phyloP scores from a whole-genome alignment of 2,329 filamentous ascomycete genomes.

The Myriosclerotinia scirpicola region DNA sequence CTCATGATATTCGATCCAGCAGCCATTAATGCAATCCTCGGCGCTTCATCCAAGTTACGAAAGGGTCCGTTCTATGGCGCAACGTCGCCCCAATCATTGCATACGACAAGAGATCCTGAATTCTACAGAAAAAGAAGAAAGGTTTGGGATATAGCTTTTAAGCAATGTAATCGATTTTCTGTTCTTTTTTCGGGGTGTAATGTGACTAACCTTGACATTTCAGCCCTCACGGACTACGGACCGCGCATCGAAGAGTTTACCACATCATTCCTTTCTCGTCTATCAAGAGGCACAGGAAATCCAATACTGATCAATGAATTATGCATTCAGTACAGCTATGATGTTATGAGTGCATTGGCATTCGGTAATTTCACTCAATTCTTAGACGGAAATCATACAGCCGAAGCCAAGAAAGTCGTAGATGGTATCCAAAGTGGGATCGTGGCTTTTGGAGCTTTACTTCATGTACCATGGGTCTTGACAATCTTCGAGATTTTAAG shows the following conservation, averaged over 20 bases:
- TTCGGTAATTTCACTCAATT: constrained; percentile 25
- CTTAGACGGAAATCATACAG: constrained; percentile 4
- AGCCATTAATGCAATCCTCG: constrained; percentile 29
- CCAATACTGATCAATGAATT: constrained; percentile 32
- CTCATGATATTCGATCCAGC: constrained; percentile 31
- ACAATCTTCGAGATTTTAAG: constrained; percentile 24
- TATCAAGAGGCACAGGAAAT: constrained; percentile 9
- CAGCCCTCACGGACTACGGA: constrained; percentile 10
- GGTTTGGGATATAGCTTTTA: constrained; percentile 29
- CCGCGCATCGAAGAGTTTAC: constrained; percentile 4
- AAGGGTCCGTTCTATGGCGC: constrained; percentile 34
- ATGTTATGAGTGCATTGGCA: constrained; percentile 36
- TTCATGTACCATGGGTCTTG: constrained; percentile 9
- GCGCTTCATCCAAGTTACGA: constrained; percentile 27
- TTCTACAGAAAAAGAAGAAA: constrained; percentile 32
- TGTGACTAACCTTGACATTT: background rate
- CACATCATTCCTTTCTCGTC: background rate
- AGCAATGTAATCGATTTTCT: background rate
- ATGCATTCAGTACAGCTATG: constrained; percentile 33
- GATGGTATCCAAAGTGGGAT: constrained; percentile 4
- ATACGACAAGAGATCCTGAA: constrained; percentile 29
- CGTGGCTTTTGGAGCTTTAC: background rate
- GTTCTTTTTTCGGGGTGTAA: no score
- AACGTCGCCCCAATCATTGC: constrained; percentile 27
- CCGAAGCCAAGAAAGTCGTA: background rate